phyloP scores from a whole-genome alignment of 805 yeast genomes.

The Hanseniaspora occidentalis region DNA sequence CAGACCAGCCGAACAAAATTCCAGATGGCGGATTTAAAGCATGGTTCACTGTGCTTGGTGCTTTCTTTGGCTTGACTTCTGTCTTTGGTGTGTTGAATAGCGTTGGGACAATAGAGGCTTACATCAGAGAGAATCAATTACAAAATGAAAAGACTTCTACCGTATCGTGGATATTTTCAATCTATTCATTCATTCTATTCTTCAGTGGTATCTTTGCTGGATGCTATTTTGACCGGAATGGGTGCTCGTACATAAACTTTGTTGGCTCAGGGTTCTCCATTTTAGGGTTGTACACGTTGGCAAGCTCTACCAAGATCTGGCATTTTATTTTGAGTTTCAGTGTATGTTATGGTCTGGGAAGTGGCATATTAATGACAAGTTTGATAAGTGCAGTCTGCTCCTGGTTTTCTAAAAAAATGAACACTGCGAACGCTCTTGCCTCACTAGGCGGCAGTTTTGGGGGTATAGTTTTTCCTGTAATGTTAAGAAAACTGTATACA shows the following conservation, averaged over 20 bases:
- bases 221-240: conserved; percentile 33
- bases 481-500: conserved; percentile 29
- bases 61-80: conserved; percentile 40
- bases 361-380: conserved; percentile 31
- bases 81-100: conserved; percentile 45
- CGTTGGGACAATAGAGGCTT: conserved; percentile 50
- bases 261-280: conserved; percentile 27
- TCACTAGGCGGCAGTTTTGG: conserved; percentile 42
- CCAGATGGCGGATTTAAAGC: not conserved
- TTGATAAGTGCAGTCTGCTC: conserved; percentile 33
- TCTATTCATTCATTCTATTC: conserved; percentile 19
- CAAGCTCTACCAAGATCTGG: conserved; percentile 30
- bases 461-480: conserved; percentile 35
- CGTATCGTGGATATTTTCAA: conserved; percentile 44
- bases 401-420: conserved; percentile 32
- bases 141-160: conserved; percentile 27
- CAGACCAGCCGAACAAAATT: too few relatives aligned
- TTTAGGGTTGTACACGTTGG: conserved; percentile 33
- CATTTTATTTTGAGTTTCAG: conserved; percentile 45
- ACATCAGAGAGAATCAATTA: conserved; percentile 41
- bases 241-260: conserved; percentile 27
- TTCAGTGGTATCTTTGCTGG: conserved; percentile 31
- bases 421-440: conserved; percentile 33
- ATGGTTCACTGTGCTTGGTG: not conserved
- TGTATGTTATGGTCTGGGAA: conserved; percentile 24